Conservation (phyloP, 108 stramenopile species). For the Pseudonitzschia pungens region DNA sequence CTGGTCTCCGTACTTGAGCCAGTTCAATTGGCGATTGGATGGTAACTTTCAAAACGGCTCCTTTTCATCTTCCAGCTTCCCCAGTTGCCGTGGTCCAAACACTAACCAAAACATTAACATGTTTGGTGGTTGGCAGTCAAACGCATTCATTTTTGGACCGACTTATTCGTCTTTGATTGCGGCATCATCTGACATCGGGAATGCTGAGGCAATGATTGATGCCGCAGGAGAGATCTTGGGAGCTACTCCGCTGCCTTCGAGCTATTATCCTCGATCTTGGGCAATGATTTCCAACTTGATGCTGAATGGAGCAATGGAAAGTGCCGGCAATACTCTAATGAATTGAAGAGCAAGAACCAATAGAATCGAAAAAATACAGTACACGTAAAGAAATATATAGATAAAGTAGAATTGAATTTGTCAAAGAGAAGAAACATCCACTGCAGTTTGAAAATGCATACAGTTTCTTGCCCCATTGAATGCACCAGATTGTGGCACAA, state of each 20-base stretch:
- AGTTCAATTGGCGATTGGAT: conserved; percentile 12
- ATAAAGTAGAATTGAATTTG: too few species aligned
- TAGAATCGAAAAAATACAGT: not conserved
- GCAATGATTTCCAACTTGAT: conserved; percentile 28
- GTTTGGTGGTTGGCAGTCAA: conserved; percentile 21
- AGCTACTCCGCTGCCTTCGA: not conserved
- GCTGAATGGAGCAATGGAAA: conserved; percentile 33
- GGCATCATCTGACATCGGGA: conserved; percentile 5
- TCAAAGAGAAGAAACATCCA: too few species aligned
- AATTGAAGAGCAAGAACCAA: not conserved
- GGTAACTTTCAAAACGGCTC: conserved; percentile 12
- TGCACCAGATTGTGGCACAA: too few species aligned
- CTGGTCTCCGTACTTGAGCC: conserved; percentile 18
- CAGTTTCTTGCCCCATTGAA: too few species aligned
- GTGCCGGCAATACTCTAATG: conserved; percentile 16
- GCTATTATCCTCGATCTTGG: conserved; percentile 30
- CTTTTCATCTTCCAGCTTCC: conserved; percentile 15
- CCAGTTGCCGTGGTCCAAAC: not conserved
- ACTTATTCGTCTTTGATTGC: conserved; percentile 24
- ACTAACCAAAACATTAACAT: conserved; percentile 2
- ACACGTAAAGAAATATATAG: too few species aligned
- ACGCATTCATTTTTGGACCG: conserved; percentile 34
- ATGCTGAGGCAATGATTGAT: conserved; percentile 24
- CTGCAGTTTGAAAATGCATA: too few species aligned
- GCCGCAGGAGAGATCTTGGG: conserved; percentile 19